Conservation (phyloP, 768 basidiomycete genomes). For the Suillus placidus region DNA sequence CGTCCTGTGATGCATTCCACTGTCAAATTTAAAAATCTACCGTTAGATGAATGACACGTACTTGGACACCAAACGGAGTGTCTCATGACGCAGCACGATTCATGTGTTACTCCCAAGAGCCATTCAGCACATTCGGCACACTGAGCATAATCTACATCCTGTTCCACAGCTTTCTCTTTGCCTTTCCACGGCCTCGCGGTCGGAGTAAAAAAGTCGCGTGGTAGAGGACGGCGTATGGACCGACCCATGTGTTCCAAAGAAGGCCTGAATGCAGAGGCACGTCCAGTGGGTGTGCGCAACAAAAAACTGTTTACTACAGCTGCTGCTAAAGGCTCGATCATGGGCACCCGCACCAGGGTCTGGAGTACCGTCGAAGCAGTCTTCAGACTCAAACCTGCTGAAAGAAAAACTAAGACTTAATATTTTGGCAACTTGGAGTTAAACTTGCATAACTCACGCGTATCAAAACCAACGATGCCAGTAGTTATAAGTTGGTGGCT, state of each 20-base stretch:
- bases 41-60: slow-evolving; percentile 32
- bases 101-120: slow-evolving; percentile 25
- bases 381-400: neutral
- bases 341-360: slow-evolving; percentile 39
- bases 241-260: slow-evolving; percentile 33
- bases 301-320: slow-evolving; percentile 52
- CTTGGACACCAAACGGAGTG: slow-evolving; percentile 54
- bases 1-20: slow-evolving; percentile 25
- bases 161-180: slow-evolving; percentile 48
- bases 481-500: neutral
- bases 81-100: slow-evolving; percentile 50
- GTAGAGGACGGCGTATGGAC: slow-evolving; percentile 36
- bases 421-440: neutral
- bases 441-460: neutral
- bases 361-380: slow-evolving; percentile 22
- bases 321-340: slow-evolving; percentile 66
- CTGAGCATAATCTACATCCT: slow-evolving; percentile 32
- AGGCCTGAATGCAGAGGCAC: slow-evolving; percentile 30
- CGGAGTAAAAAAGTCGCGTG: slow-evolving; percentile 58
- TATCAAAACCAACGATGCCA: neutral
- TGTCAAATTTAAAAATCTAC: neutral
- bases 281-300: slow-evolving; percentile 32
- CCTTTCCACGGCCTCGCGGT: slow-evolving; percentile 53
- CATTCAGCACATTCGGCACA: slow-evolving; percentile 18
- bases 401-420: neutral